These are phyloP conservation scores for Laburnicola sp. DNA, from an alignment of 2,329 filamentous ascomycete species.

Conservation along the genomic window DNA sequence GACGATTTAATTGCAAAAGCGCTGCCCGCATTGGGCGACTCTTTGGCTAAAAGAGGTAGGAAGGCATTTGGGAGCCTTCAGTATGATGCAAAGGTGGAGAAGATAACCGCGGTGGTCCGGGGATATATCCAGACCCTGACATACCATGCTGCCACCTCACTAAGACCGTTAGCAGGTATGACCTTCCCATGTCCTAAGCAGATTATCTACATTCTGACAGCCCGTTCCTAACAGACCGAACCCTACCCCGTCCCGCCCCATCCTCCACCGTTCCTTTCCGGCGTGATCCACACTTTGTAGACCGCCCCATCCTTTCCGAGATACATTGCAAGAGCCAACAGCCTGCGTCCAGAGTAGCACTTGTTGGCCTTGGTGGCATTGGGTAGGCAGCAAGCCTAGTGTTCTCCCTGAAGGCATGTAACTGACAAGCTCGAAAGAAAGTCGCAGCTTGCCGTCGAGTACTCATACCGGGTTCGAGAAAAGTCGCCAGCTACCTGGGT, in stretches of 20 bases:
- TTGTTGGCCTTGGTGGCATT: slow-evolving; percentile 31
- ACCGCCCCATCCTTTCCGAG: slow-evolving; percentile 16
- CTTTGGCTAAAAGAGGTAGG: slow-evolving; percentile 8
- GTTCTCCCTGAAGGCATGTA: too few relatives aligned
- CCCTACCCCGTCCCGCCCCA: slow-evolving; percentile 3
- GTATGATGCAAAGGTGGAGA: slow-evolving; percentile 15
- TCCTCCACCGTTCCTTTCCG: slow-evolving; percentile 22
- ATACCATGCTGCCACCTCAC: slow-evolving; percentile 8
- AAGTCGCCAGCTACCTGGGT: slow-evolving; percentile 14
- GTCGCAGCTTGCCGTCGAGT: slow-evolving; percentile 24
- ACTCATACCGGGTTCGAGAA: slow-evolving; percentile 12
- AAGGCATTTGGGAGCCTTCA: slow-evolving; percentile 16
- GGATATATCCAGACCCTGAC: slow-evolving; percentile 13
- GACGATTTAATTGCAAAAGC: slow-evolving; percentile 13
- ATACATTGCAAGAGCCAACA: slow-evolving; percentile 9
- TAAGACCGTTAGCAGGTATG: background rate
- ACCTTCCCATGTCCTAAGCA: background rate
- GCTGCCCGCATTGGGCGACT: slow-evolving; percentile 7
- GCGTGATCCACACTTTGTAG: slow-evolving; percentile 29
- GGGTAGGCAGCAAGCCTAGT: slow-evolving; percentile 19
- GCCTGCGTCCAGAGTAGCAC: slow-evolving; percentile 20
- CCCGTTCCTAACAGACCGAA: slow-evolving; percentile 4
- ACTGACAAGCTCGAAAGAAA: too few relatives aligned
- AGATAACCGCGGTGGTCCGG: slow-evolving; percentile 10
- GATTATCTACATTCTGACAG: background rate